These are phyloP conservation scores for Kurtzmaniella quercitrusa DNA, from an alignment of 1,139 yeast genomes.

Conservation along the genomic window DNA sequence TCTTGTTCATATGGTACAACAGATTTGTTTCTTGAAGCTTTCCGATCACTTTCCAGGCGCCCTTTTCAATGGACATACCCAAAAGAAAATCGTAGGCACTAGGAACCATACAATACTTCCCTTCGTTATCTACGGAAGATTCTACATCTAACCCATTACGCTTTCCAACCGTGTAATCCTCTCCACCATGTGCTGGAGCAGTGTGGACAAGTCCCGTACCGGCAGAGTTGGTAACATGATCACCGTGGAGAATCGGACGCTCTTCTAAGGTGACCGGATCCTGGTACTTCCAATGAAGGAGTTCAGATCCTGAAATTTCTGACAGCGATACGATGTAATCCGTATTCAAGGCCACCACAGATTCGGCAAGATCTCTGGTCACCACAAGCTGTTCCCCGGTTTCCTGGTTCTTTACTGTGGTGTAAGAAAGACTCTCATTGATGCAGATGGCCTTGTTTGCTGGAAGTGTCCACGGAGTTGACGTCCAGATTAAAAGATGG, in stretches of 20 bases:
- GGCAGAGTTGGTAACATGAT: constrained; percentile 72
- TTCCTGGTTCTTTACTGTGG: constrained; percentile 37
- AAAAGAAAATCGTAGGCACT: constrained; percentile 37
- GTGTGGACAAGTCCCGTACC: constrained; percentile 97
- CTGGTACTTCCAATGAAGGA: constrained; percentile 43
- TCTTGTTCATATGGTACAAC: constrained; percentile 44
- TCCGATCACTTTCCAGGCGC: constrained; percentile 29
- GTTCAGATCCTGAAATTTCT: constrained; percentile 37
- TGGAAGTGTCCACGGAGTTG: constrained; percentile 97
- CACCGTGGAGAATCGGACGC: constrained; percentile 66
- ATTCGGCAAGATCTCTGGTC: constrained; percentile 38
- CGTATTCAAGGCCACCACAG: constrained; percentile 20
- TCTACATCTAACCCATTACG: constrained; percentile 51
- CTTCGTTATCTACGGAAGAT: constrained; percentile 78
- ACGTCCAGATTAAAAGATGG: constrained; percentile 76
- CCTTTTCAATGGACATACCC: constrained; percentile 58
- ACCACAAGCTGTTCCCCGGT: constrained; percentile 45
- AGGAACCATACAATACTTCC: constrained; percentile 52
- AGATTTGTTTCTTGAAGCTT: constrained; percentile 41
- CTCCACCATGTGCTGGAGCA: constrained; percentile 98
- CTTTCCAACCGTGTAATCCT: constrained; percentile 76
- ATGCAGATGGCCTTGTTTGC: constrained; percentile 83
- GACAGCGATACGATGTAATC: constrained; percentile 8
- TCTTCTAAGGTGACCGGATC: constrained; percentile 48
- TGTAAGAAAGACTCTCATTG: constrained; percentile 56